A percentile compares a stretch with the other conserved stretches of the same genome.
These are phyloP conservation scores for Elongisporangium undulatum DNA, from an alignment of 352 stramenopile species.

Conservation along the genomic window DNA sequence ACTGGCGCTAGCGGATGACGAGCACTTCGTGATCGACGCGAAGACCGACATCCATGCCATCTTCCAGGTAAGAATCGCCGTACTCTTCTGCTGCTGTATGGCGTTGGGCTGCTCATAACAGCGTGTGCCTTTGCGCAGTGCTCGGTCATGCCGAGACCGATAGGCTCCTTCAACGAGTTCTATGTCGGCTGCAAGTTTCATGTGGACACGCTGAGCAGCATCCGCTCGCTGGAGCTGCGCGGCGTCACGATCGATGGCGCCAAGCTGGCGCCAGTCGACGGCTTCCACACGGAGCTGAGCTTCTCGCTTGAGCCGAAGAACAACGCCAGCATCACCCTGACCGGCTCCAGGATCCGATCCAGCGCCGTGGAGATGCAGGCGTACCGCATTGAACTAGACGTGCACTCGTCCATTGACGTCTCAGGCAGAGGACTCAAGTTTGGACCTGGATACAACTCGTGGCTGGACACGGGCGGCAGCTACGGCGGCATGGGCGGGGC, in stretches of 20 bases:
- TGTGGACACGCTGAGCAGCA: conserved; percentile 17
- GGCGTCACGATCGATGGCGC: conserved; percentile 39
- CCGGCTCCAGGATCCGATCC: conserved; percentile 29
- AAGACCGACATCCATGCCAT: conserved; percentile 44
- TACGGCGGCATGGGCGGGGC: conserved; percentile 78
- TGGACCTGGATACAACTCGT: conserved; percentile 77
- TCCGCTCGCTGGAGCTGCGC: conserved; percentile 37
- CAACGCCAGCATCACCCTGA: conserved; percentile 15
- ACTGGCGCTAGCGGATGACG: conserved; percentile 1
- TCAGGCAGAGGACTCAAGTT: conserved; percentile 70
- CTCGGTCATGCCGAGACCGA: conserved; percentile 40
- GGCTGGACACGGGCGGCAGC: conserved; percentile 50
- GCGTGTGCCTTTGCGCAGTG: conserved; percentile 24
- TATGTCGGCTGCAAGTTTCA: conserved; percentile 65
- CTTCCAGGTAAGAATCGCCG: conserved; percentile 19
- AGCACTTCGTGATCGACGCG: conserved; percentile 48
- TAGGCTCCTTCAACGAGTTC: conserved; percentile 83
- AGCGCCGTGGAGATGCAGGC: conserved; percentile 64
- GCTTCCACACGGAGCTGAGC: conserved; percentile 48
- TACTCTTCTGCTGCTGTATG: neutral
- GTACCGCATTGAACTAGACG: conserved; percentile 34
- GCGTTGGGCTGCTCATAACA: neutral
- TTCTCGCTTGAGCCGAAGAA: conserved; percentile 19
- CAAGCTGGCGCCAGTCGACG: conserved; percentile 22
- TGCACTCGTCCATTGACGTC: conserved; percentile 43